Conservation (phyloP, 495 filamentous ascomycete species). For the Astrocystis sublimbata region DNA sequence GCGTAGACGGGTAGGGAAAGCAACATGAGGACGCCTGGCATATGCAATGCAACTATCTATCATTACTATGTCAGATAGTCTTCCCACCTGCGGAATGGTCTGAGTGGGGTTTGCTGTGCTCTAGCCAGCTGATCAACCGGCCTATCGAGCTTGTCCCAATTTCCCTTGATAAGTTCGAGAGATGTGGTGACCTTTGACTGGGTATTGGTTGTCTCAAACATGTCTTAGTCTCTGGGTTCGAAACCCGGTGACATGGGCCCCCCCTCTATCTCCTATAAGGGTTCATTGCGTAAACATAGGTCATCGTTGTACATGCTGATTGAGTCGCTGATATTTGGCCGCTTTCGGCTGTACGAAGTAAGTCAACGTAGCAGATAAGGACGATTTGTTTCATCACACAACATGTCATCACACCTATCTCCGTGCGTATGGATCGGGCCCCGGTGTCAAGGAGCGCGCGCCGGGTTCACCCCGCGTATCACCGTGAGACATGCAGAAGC, state of each 20-base stretch:
- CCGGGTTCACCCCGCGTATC: slow-evolving; percentile 8
- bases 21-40: slow-evolving; percentile 14
- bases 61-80: slow-evolving; percentile 14
- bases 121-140: slow-evolving; percentile 7
- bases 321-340: background rate
- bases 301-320: background rate
- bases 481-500: slow-evolving; percentile 2
- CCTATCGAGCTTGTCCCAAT: background rate
- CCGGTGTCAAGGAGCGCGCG: background rate
- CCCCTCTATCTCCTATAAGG: background rate
- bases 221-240: background rate
- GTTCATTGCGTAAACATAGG: background rate
- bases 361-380: background rate
- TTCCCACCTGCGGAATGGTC: slow-evolving; percentile 2
- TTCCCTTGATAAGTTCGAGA: background rate
- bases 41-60: slow-evolving; percentile 19
- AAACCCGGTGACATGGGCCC: background rate
- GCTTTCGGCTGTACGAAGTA: background rate
- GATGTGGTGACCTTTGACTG: background rate
- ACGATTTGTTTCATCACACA: slow-evolving; percentile 7
- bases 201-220: background rate
- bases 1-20: slow-evolving; percentile 13
- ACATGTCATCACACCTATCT: slow-evolving; percentile 3
- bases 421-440: background rate
- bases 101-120: slow-evolving; percentile 18